A percentile compares a stretch with the other conserved stretches of the same genome.
These are phyloP conservation scores for Citrus medica DNA, from an alignment of 345 rosid genomes.

Conservation along the genomic window DNA sequence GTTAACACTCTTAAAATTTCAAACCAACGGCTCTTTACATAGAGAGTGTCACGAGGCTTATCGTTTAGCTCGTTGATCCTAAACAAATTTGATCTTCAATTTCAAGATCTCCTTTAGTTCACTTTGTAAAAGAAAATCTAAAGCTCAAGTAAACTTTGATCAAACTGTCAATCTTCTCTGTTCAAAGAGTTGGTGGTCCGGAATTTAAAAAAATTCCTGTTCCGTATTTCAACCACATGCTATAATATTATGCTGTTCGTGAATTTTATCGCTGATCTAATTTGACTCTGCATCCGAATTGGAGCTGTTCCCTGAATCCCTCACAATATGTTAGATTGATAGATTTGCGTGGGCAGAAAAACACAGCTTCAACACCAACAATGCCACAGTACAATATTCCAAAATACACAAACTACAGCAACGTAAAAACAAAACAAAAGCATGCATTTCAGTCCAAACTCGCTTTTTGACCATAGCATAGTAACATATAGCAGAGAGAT, in stretches of 20 bases:
- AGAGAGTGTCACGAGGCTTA: no score
- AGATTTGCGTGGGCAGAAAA: neutral
- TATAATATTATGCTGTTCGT: neutral
- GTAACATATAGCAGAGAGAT: no score
- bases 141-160: no score
- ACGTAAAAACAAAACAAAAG: neutral
- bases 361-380: neutral
- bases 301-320: neutral
- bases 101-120: no score
- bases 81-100: no score
- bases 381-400: neutral
- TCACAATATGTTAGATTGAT: neutral
- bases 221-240: neutral
- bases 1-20: no score
- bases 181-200: no score
- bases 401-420: slow-evolving; percentile 6
- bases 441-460: neutral
- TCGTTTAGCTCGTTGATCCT: no score
- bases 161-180: no score
- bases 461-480: neutral
- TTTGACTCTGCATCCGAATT: neutral
- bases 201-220: no score
- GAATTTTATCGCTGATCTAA: neutral
- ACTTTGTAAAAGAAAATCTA: no score
- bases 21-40: no score